These are phyloP conservation scores for Jatropha multifida DNA, from an alignment of 441 rosid species.

Conservation along the genomic window DNA sequence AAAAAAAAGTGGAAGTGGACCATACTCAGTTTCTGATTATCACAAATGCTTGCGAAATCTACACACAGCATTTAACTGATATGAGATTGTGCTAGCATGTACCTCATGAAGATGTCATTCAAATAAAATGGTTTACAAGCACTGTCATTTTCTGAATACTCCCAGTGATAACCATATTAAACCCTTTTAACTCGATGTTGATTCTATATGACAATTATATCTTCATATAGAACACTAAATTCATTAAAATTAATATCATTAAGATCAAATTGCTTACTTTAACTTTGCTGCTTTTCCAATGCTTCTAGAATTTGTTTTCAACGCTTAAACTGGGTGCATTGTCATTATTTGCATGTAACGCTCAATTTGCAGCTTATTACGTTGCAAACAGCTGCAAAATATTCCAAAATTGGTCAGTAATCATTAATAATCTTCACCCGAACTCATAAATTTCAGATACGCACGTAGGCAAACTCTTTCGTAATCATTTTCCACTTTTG, in stretches of 20 bases:
- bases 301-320: conserved; percentile 8
- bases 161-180: not conserved
- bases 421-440: not conserved
- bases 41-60: not conserved
- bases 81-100: not conserved
- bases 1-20: not conserved
- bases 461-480: not conserved
- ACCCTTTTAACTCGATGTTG: not conserved
- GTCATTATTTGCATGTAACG: conserved; percentile 16
- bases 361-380: not conserved
- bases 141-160: not conserved
- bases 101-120: not conserved
- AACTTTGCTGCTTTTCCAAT: not conserved
- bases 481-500: not conserved
- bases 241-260: not conserved
- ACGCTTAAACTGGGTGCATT: not conserved
- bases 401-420: conserved; percentile 8
- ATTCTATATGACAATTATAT: not conserved
- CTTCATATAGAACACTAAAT: not conserved
- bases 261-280: not conserved
- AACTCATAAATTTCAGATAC: not conserved
- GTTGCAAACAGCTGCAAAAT: not conserved
- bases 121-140: not conserved
- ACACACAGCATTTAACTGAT: not conserved
- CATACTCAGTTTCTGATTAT: not conserved